Evolutionary conservation across 495 filamentous ascomycete species (phyloP).

Genomic region (Lentithecium fluviatile): DNA sequence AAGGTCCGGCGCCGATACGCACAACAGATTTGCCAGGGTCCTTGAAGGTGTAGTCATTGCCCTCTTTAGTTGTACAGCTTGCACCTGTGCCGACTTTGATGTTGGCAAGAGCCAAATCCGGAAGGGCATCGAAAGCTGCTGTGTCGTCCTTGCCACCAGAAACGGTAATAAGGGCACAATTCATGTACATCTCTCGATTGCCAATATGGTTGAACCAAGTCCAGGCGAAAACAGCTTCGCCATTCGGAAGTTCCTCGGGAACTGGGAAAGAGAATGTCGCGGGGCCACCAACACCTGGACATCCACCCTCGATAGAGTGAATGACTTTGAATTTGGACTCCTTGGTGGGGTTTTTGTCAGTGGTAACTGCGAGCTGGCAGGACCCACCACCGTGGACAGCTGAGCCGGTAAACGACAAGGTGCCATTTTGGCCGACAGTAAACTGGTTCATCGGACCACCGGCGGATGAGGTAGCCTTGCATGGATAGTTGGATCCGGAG

Average conservation of each 20-base stretch:
- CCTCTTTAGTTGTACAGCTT: constrained; percentile 28
- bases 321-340: constrained; percentile 73
- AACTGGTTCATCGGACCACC: constrained; percentile 51
- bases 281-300: constrained; percentile 52
- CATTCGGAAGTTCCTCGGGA: constrained; percentile 57
- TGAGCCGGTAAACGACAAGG: constrained; percentile 51
- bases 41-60: constrained; percentile 24
- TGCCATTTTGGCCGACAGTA: constrained; percentile 52
- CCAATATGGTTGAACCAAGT: constrained; percentile 58
- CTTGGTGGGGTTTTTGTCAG: constrained; percentile 60
- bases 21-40: constrained; percentile 29
- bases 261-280: constrained; percentile 55
- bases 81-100: constrained; percentile 32
- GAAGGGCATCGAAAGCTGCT: constrained; percentile 44
- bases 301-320: constrained; percentile 75
- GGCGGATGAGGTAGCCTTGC: constrained; percentile 57
- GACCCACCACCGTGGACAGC: constrained; percentile 83
- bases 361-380: constrained; percentile 79
- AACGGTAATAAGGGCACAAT: constrained; percentile 56
- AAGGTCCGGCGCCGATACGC: constrained; percentile 19
- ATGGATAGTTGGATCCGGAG: constrained; percentile 72
- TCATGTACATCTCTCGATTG: constrained; percentile 63
- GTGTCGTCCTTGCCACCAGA: constrained; percentile 43
- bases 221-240: constrained; percentile 55
- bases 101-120: constrained; percentile 61